A percentile compares a stretch with the other conserved stretches of the same genome.
phyloP scores from a whole-genome alignment of 75 land plant genomes.

The Pseudotsuga menziesii region DNA sequence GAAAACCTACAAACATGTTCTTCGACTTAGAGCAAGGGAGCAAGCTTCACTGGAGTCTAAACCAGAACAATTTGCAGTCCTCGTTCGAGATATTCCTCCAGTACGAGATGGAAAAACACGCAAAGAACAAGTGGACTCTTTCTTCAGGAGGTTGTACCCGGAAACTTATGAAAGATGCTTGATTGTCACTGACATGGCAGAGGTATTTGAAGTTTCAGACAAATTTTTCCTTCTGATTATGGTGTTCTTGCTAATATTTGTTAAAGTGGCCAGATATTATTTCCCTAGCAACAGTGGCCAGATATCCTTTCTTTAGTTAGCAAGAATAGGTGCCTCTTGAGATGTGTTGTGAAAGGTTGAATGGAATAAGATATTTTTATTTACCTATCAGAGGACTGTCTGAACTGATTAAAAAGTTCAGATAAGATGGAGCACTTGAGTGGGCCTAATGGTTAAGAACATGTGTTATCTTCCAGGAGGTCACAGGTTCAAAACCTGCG shows the following conservation, averaged over 20 bases:
- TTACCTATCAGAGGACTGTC: no score
- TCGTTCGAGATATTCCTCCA: slow-evolving; percentile 82
- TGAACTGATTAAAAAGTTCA: no score
- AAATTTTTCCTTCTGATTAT: background rate
- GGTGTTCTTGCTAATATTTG: background rate
- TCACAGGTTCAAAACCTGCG: no score
- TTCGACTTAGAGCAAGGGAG: slow-evolving; percentile 54
- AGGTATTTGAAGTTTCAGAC: slow-evolving; percentile 33
- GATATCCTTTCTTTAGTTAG: background rate
- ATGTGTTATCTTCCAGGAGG: no score
- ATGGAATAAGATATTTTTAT: no score
- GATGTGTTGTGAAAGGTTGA: no score
- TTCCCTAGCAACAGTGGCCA: no score
- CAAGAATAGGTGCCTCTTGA: no score
- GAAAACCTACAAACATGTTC: slow-evolving; percentile 76
- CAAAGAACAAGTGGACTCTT: slow-evolving; percentile 77
- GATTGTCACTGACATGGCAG: slow-evolving; percentile 50
- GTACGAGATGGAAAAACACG: slow-evolving; percentile 33
- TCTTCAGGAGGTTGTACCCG: slow-evolving; percentile 73
- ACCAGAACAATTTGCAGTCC: slow-evolving; percentile 64
- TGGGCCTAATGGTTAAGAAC: no score
- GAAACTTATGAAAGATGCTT: slow-evolving; percentile 72
- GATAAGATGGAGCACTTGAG: no score
- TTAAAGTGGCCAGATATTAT: background rate
- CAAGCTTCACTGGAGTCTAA: slow-evolving; percentile 32